Evolutionary conservation across 371 early-diverging fungal genomes (phyloP).

Genomic region (Dinochytrium kinnereticum): DNA sequence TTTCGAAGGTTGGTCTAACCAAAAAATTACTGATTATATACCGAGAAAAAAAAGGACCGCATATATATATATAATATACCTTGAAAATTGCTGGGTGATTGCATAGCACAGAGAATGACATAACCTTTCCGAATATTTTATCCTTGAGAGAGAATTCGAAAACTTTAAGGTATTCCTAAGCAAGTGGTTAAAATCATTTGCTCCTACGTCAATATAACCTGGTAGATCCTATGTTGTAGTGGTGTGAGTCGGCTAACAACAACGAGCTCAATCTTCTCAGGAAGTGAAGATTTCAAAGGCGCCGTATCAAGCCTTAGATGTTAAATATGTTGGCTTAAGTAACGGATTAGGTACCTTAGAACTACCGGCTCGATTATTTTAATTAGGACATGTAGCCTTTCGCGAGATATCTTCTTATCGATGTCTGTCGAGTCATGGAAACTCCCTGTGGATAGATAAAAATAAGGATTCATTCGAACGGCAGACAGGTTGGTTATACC

Average conservation of each 20-base stretch:
- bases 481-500: constrained; percentile 37
- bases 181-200: background rate
- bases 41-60: too few relatives aligned
- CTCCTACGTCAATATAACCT: constrained; percentile 8
- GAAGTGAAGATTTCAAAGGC: constrained; percentile 62
- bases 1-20: too few relatives aligned
- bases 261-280: constrained; percentile 71
- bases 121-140: constrained; percentile 17
- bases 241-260: constrained; percentile 65
- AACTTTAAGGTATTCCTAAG: background rate
- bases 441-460: constrained; percentile 27
- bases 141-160: background rate
- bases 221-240: constrained; percentile 63
- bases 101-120: constrained; percentile 52
- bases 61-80: constrained; percentile 33
- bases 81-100: constrained; percentile 72
- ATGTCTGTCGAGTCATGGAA: constrained; percentile 62
- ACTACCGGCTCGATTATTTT: constrained; percentile 61
- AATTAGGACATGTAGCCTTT: constrained; percentile 55
- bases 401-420: constrained; percentile 51
- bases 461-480: background rate
- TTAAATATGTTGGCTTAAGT: constrained; percentile 30
- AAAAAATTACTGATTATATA: too few relatives aligned
- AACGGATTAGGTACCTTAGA: constrained; percentile 32
- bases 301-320: constrained; percentile 51